Percentiles rank a stretch among this genome's conserved stretches.
Conservation (phyloP, 306 rosid species). For the Calophaca sinica region DNA sequence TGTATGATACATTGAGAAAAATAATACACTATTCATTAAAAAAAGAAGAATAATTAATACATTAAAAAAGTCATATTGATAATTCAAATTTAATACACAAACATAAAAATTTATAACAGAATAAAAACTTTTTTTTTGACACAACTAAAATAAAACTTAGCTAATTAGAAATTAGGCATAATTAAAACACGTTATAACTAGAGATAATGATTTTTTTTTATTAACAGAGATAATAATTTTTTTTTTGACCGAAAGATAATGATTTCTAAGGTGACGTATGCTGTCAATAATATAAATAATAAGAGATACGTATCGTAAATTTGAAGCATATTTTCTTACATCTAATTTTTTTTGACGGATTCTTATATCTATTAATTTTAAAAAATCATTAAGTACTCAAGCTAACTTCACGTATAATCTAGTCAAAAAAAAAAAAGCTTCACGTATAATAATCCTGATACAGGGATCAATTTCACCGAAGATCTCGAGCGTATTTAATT, state of each 20-base stretch:
- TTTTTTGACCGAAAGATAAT: background rate
- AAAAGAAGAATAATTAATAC: too few species aligned
- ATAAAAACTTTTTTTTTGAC: too few species aligned
- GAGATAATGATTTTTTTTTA: background rate
- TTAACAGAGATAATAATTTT: too few species aligned
- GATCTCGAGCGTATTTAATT: constrained; percentile 15
- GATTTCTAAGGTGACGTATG: constrained; percentile 20
- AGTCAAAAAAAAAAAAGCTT: too few species aligned
- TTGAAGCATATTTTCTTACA: background rate
- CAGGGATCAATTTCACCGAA: constrained; percentile 14
- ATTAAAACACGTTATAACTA: background rate
- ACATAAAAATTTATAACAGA: too few species aligned
- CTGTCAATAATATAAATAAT: background rate
- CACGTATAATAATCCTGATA: background rate
- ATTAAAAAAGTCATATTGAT: too few species aligned
- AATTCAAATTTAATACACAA: too few species aligned
- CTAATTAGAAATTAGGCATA: background rate
- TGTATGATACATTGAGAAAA: too few species aligned
- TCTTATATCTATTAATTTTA: background rate
- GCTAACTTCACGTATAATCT: constrained; percentile 38
- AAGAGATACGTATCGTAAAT: background rate
- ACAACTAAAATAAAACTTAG: background rate
- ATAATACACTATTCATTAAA: too few species aligned
- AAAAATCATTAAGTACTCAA: constrained; percentile 10
- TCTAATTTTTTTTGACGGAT: background rate